Evolutionary conservation across 2,329 filamentous ascomycete species (phyloP), one percentile per base, ranked within the genome.

Genomic region (Periconia sp.): DNA sequence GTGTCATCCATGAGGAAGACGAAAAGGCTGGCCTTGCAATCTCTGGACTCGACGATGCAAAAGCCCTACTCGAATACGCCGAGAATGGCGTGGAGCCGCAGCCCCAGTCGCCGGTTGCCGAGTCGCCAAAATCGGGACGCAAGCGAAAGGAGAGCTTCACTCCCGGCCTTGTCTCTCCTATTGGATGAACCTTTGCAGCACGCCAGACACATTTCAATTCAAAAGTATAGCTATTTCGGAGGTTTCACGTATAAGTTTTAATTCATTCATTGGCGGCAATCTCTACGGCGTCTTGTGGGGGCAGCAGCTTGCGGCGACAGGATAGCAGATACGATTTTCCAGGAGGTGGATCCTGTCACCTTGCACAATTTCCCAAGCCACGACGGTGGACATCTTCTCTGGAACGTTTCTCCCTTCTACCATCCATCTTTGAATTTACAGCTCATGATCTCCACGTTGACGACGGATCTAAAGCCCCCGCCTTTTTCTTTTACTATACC

Each of bases 1-100:
- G 56, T 36, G 56, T 63, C 40, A 70, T 71, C 29, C 65, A 65
- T 11, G 65, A 70, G 40, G 67, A 71, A 48, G 68, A 71, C 22
- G 66, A 67, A 28, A 63, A 66, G 43, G 48, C 59, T 39, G 68
- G 68, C 10, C 59, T 71, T 12, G 66, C 66, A 4, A 70, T 71
- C 9, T 64, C 65, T 2, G 68, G 66, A 1, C 52, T 70, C 4
- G 64, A 68, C 23, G 64, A 67, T 17, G 65, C 65, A 1, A 66
- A 68, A 39, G 66, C 61, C 2, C 36, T 69, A 7, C 52, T 69
- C 8, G 59, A 65, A 4, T 69, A 58, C 23, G 65, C 63, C 1
- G 65, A 69, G 10, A 57, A 48, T 21, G 57, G 50, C 10, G 49
- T 21, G 22, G 11, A 19, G 5, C 23, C 24, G 18, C 36, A 24